These are phyloP conservation scores for Sonneratia caseolaris DNA, from an alignment of 345 rosid species.

Conservation along the genomic window DNA sequence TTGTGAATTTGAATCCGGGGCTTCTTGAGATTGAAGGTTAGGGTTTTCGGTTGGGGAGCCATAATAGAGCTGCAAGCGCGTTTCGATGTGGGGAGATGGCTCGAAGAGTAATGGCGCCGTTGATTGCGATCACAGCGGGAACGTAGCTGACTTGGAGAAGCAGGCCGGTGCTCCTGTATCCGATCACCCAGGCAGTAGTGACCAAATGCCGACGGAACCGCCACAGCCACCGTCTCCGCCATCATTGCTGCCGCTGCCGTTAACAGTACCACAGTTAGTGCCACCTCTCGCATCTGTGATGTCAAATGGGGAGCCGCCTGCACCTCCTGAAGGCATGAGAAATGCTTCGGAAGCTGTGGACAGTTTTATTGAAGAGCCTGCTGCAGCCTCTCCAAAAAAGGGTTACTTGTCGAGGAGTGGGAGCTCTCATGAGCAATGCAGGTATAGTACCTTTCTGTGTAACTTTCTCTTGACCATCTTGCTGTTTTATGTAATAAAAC, in stretches of 20 bases:
- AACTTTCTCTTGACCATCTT: background rate
- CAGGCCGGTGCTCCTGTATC: slow-evolving; percentile 20
- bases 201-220: background rate
- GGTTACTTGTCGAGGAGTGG: slow-evolving; percentile 37
- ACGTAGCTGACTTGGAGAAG: slow-evolving; percentile 37
- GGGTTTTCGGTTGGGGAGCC: background rate
- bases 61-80: too few relatives aligned
- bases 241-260: background rate
- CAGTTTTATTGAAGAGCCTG: slow-evolving; percentile 19
- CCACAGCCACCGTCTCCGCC: background rate
- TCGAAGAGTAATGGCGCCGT: slow-evolving; percentile 15
- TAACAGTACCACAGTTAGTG: background rate
- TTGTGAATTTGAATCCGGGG: background rate
- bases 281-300: slow-evolving; percentile 28
- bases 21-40: background rate
- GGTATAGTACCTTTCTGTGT: slow-evolving; percentile 17
- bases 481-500: background rate
- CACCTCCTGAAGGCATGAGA: slow-evolving; percentile 2
- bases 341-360: slow-evolving; percentile 15
- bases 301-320: slow-evolving; percentile 30
- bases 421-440: slow-evolving; percentile 73
- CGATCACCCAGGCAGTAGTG: background rate
- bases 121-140: slow-evolving; percentile 10
- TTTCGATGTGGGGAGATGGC: background rate
- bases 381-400: slow-evolving; percentile 31